These are phyloP conservation scores for Durotheca rogersii DNA, from an alignment of 495 filamentous ascomycete species.

Conservation along the genomic window DNA sequence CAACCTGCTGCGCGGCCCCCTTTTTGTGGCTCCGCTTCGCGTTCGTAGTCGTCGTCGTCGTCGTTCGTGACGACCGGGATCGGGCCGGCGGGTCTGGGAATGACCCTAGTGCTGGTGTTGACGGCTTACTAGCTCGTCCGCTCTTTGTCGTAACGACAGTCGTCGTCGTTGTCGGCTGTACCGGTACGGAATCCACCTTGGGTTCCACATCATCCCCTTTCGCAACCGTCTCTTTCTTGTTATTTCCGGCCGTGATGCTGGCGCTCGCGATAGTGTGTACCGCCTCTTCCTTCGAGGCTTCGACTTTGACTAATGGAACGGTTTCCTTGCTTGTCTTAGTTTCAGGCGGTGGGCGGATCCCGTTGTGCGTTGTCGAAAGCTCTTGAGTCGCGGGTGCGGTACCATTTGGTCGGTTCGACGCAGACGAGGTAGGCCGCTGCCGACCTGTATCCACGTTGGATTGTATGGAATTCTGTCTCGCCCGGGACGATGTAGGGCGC, in stretches of 20 bases:
- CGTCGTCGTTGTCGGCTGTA: conserved; percentile 28
- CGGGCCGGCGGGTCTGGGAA: conserved; percentile 50
- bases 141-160: conserved; percentile 53
- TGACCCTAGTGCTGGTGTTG: conserved; percentile 54
- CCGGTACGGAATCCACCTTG: conserved; percentile 39
- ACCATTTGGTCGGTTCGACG: conserved; percentile 53
- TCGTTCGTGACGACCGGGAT: conserved; percentile 42
- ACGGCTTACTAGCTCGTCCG: conserved; percentile 63
- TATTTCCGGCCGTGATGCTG: conserved; percentile 28
- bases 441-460: conserved; percentile 53
- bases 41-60: conserved; percentile 31
- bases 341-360: conserved; percentile 32
- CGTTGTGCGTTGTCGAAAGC: conserved; percentile 26
- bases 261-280: conserved; percentile 24
- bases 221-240: conserved; percentile 36
- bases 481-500: conserved; percentile 65
- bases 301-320: conserved; percentile 36
- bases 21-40: conserved; percentile 74
- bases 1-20: conserved; percentile 47
- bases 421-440: conserved; percentile 60
- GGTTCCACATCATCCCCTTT: conserved; percentile 35
- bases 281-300: conserved; percentile 35
- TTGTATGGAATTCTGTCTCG: conserved; percentile 65
- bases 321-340: conserved; percentile 42
- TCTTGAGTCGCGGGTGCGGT: conserved; percentile 39